Percentiles rank a stretch among this genome's conserved stretches.
Conservation (phyloP, 2,329 filamentous ascomycete species). For the Metarhizium guizhouense region DNA sequence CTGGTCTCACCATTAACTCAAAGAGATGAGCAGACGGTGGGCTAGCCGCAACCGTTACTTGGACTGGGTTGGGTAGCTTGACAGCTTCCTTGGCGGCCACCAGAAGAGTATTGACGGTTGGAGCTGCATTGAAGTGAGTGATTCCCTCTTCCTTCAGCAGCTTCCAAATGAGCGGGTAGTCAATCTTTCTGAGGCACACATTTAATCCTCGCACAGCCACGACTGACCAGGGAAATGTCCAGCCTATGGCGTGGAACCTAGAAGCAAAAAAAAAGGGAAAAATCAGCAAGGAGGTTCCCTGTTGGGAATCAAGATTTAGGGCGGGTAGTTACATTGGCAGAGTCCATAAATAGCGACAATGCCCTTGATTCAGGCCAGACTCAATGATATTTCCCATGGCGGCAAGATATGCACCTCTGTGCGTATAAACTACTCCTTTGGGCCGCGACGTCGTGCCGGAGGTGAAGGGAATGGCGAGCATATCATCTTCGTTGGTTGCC, state of each 20-base stretch:
- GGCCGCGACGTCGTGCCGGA: constrained; percentile 85
- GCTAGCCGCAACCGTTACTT: constrained; percentile 86
- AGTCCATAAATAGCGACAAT: constrained; percentile 84
- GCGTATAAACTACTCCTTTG: constrained; percentile 89
- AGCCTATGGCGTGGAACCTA: constrained; percentile 60
- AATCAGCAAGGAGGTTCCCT: background rate
- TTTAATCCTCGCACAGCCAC: constrained; percentile 90
- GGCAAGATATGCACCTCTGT: constrained; percentile 80
- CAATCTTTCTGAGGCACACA: constrained; percentile 88
- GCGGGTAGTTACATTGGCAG: constrained; percentile 62
- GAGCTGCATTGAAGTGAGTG: constrained; percentile 92
- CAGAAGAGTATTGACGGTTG: constrained; percentile 90
- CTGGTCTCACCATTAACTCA: constrained; percentile 68
- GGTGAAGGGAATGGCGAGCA: constrained; percentile 86
- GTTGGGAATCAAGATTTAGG: background rate
- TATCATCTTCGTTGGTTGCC: constrained; percentile 64
- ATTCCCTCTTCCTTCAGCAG: constrained; percentile 78
- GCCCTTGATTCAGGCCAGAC: constrained; percentile 67
- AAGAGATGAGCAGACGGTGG: constrained; percentile 87
- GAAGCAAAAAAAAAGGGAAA: constrained; percentile 1
- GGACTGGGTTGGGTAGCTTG: constrained; percentile 59
- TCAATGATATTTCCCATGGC: constrained; percentile 81
- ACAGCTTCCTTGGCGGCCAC: constrained; percentile 72
- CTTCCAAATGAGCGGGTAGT: constrained; percentile 88
- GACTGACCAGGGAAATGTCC: constrained; percentile 91